phyloP scores from a whole-genome alignment of 306 rosid species.

The Quercus agrifolia region DNA sequence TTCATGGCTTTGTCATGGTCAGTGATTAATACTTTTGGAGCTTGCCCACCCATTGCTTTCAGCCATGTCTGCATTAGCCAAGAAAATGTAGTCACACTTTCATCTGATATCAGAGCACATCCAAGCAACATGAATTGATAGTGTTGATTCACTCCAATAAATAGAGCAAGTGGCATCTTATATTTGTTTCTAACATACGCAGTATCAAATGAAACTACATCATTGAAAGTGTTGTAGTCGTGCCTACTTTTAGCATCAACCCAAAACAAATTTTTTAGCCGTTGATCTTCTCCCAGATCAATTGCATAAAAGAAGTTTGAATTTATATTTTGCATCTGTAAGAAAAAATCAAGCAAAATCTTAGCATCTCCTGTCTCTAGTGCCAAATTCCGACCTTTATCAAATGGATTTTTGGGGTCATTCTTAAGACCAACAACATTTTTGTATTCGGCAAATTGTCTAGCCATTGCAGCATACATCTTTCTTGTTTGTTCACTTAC shows the following conservation, averaged over 20 bases:
- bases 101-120: conserved; percentile 92
- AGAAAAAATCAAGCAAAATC: conserved; percentile 66
- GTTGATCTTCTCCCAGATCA: conserved; percentile 89
- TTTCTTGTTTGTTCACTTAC: conserved; percentile 97
- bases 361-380: conserved; percentile 78
- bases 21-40: conserved; percentile 78
- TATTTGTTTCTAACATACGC: conserved; percentile 79
- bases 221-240: conserved; percentile 75
- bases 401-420: conserved; percentile 75
- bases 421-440: conserved; percentile 86
- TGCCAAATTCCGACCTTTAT: conserved; percentile 77
- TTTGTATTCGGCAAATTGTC: conserved; percentile 95
- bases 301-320: conserved; percentile 83
- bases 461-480: conserved; percentile 99
- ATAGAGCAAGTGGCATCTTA: conserved; percentile 90
- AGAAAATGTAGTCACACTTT: conserved; percentile 60
- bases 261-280: conserved; percentile 81
- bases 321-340: conserved; percentile 81
- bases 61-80: conserved; percentile 86
- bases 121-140: conserved; percentile 90
- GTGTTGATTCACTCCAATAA: conserved; percentile 97
- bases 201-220: conserved; percentile 88
- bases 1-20: conserved; percentile 82
- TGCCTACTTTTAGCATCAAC: conserved; percentile 94
- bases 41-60: conserved; percentile 86